Evolutionary conservation across 2,329 filamentous ascomycete genomes (phyloP).

Genomic region (Plectosphaerella cucumerina): DNA sequence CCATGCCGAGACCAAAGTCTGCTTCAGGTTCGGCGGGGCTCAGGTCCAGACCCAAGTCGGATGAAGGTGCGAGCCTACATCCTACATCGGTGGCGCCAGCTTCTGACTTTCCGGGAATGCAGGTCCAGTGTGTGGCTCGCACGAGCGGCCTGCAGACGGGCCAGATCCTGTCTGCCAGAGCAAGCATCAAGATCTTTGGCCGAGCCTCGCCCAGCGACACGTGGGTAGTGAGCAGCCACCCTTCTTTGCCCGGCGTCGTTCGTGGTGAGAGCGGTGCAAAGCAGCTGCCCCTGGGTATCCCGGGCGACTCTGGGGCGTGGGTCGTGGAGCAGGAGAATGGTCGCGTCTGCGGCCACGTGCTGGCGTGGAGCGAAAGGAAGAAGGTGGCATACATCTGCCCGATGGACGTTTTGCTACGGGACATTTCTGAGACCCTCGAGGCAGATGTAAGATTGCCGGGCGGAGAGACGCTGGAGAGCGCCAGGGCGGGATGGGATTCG

Average conservation of each 20-base stretch:
- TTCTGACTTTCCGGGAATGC: conserved; percentile 63
- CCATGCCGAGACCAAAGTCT: conserved; percentile 42
- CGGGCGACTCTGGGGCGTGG: conserved; percentile 92
- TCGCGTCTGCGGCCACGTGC: conserved; percentile 80
- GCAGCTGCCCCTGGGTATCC: conserved; percentile 55
- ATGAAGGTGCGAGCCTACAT: conserved; percentile 34
- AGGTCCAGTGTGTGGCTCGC: conserved; percentile 84
- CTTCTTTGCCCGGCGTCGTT: conserved; percentile 12
- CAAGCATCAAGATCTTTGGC: conserved; percentile 82
- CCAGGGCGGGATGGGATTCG: conserved; percentile 13
- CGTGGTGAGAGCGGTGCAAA: conserved; percentile 8
- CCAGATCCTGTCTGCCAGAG: conserved; percentile 71
- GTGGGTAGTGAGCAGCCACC: conserved; percentile 51
- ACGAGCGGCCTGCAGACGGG: conserved; percentile 82
- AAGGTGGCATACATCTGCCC: conserved; percentile 88
- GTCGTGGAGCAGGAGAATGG: conserved; percentile 77
- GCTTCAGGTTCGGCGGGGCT: not conserved
- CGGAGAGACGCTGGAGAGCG: conserved; percentile 36
- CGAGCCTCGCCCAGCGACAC: conserved; percentile 75
- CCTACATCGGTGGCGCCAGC: conserved; percentile 57
- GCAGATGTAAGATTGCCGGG: conserved; percentile 73
- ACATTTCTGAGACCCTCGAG: conserved; percentile 75
- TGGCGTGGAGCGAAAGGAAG: conserved; percentile 80
- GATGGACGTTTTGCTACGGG: conserved; percentile 84
- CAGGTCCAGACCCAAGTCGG: not conserved